Percentiles rank a stretch among this genome's conserved stretches.
These are phyloP conservation scores for Apophysomyces trapeziformis DNA, from an alignment of 371 early-diverging fungal genomes.

Conservation along the genomic window DNA sequence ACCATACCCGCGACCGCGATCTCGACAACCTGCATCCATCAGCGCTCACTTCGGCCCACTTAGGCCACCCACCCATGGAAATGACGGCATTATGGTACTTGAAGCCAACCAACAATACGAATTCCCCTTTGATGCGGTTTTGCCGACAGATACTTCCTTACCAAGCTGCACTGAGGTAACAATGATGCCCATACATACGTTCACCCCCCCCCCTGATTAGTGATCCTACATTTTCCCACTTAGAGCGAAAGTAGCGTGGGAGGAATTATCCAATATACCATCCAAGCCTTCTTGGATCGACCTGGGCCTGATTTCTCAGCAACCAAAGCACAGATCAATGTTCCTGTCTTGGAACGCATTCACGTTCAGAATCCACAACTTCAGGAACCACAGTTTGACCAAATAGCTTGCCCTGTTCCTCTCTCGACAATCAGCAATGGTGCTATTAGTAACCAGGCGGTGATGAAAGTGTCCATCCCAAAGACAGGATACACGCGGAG, in stretches of 20 bases:
- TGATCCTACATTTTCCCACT: not conserved
- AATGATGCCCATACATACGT: not conserved
- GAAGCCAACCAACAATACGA: slow-evolving; percentile 23
- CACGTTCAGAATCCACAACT: slow-evolving; percentile 8
- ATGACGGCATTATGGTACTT: slow-evolving; percentile 1
- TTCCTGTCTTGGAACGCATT: slow-evolving; percentile 21
- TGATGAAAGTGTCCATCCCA: slow-evolving; percentile 9
- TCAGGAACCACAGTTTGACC: slow-evolving; percentile 14
- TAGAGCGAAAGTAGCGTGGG: slow-evolving; percentile 22
- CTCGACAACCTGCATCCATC: slow-evolving; percentile 4
- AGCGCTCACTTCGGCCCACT: not conserved
- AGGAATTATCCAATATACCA: slow-evolving; percentile 23
- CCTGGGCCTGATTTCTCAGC: slow-evolving; percentile 14
- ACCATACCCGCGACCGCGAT: not conserved
- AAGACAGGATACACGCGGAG: slow-evolving; percentile 19
- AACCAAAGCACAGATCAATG: slow-evolving; percentile 7
- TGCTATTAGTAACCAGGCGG: not conserved
- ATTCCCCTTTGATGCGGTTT: slow-evolving; percentile 24
- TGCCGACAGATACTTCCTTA: slow-evolving; percentile 24
- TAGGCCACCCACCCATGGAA: not conserved
- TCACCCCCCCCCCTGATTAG: not conserved
- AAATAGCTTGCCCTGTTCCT: not conserved
- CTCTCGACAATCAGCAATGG: not conserved
- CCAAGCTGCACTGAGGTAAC: slow-evolving; percentile 37
- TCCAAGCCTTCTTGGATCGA: slow-evolving; percentile 22